phyloP scores from a whole-genome alignment of 192 early-diverging fungal genomes.

The Irineochytrium annulatum region DNA sequence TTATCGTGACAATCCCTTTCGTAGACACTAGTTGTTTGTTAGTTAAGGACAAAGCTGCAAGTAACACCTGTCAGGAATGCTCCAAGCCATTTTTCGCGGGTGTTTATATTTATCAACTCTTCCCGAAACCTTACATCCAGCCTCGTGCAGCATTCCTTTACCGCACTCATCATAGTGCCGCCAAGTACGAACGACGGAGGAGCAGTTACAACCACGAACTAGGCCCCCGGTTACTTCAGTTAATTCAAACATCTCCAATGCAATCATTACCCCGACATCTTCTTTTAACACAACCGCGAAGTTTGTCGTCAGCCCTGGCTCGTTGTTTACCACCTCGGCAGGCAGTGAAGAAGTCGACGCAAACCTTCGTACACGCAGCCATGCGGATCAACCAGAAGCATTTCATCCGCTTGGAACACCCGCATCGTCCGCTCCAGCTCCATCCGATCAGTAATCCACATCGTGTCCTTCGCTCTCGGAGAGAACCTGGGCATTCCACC shows the following conservation, averaged over 20 bases:
- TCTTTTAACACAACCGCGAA: background rate
- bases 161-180: background rate
- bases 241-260: too few species aligned
- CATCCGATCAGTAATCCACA: background rate
- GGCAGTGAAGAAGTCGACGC: too few species aligned
- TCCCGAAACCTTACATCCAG: background rate
- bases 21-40: too few species aligned
- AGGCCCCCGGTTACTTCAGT: too few species aligned
- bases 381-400: background rate
- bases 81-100: background rate
- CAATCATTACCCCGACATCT: too few species aligned
- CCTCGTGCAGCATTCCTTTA: background rate
- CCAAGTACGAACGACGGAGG: background rate
- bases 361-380: background rate
- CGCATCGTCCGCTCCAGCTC: background rate
- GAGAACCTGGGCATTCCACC: too few species aligned
- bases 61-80: background rate
- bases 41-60: background rate
- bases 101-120: background rate
- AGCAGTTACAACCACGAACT: too few species aligned
- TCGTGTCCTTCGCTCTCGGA: too few species aligned
- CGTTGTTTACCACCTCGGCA: too few species aligned
- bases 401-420: background rate
- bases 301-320: too few species aligned
- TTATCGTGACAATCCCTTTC: too few species aligned